Base-by-base conservation (phyloP, 768 basidiomycete genomes). In the Cystobasidium ongulense region DNA sequence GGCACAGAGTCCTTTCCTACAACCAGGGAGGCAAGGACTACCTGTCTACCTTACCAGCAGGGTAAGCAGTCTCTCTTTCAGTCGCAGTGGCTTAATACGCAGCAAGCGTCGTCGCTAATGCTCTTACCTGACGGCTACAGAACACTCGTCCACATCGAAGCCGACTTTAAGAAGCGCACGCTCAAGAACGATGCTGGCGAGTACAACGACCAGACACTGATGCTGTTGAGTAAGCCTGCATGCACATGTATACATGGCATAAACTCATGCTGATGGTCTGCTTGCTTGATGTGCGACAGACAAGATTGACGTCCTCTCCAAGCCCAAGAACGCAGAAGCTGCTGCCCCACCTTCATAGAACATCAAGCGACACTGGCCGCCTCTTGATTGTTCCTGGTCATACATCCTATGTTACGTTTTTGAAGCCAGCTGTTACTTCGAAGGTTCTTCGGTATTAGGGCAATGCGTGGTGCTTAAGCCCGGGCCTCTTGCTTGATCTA, bases 1-100 rank as follows among this genome's bases (percentile, higher is more conserved):
- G 88, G 86, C 91, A 92, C 77, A 83, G 86, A 52, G 77, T 93
- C 54, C 76, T 91, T 59, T 91, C 88, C 35, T 93, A 92, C 83
- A 82, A 82, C n/a, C 84, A 87, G 8, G 2, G 53, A 39, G 77
- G 85, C 33, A 88, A 88, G 76, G 86, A 83, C 71, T 90, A 85
- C 78, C 85, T 93, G 27, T 84, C 82, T 72, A 87, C 82, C 43
- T 80, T 93, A 41, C 85, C 81, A 75, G 89, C 89, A 76, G 91
- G 91, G 76, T 77, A 21, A 18, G 76, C 21, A 50, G 21, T 21
- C 21, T 8, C 46, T 50, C n/a, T 50, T n/a, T 50, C 21, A 50
- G 10, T 21, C 3, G n/a, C 13, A 13, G 43, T 46, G 43, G n/a
- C 43, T 46, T 13, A n/a, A 46, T n/a, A n/a, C n/a, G n/a, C n/a